Percentiles rank a stretch among this genome's conserved stretches.
These are phyloP conservation scores for Serendipita sp. DNA, from an alignment of 768 basidiomycete species.

Conservation along the genomic window DNA sequence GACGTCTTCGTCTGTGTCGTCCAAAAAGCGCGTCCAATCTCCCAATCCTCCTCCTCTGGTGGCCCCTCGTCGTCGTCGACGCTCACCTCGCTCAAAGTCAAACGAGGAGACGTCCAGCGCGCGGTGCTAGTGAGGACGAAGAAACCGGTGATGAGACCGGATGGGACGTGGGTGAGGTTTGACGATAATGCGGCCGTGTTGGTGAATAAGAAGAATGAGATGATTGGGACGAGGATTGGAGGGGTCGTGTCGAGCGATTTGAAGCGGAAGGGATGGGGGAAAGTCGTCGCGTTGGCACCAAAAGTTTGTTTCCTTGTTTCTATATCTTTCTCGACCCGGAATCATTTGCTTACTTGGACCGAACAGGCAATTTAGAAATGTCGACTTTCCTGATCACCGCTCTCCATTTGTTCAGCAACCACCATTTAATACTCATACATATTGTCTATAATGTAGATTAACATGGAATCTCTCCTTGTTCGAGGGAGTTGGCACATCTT, in stretches of 20 bases:
- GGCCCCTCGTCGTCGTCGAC: slow-evolving; percentile 35
- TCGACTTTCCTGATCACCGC: no score
- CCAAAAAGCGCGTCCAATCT: slow-evolving; percentile 74
- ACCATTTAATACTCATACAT: no score
- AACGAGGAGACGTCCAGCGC: slow-evolving; percentile 85
- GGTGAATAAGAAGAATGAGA: slow-evolving; percentile 88
- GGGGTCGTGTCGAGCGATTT: slow-evolving; percentile 87
- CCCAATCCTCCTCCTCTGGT: slow-evolving; percentile 10
- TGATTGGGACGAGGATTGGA: slow-evolving; percentile 88
- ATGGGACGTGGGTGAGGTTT: slow-evolving; percentile 76
- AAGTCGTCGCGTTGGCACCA: slow-evolving; percentile 82
- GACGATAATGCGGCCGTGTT: slow-evolving; percentile 95
- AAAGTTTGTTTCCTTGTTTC: slow-evolving; percentile 38
- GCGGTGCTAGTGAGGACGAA: slow-evolving; percentile 92
- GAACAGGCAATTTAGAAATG: no score
- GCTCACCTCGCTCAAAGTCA: slow-evolving; percentile 71
- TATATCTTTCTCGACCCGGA: not conserved
- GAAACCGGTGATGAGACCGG: slow-evolving; percentile 70
- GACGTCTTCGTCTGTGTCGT: slow-evolving; percentile 96
- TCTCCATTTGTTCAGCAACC: no score
- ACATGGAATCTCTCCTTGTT: no score
- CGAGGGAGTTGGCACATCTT: no score
- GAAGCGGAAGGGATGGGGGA: slow-evolving; percentile 85
- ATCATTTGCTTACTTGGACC: no score
- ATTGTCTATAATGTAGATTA: no score